Conservation (phyloP, 257 asterid genomes). For the Plantago ovata region DNA sequence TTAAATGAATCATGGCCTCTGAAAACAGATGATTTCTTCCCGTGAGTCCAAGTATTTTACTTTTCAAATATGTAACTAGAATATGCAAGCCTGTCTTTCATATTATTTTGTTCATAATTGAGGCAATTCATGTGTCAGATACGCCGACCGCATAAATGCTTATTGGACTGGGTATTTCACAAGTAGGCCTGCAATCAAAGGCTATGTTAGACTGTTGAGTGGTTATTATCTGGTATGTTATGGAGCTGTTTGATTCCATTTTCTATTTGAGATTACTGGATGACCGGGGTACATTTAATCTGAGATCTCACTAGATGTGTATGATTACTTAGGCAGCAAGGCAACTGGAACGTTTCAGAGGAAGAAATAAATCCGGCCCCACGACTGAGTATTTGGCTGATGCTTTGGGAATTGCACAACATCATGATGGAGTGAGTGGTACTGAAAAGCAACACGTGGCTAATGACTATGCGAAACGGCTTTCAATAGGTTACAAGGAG, state of each 20-base stretch:
- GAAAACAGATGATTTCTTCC: constrained; percentile 81
- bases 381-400: constrained; percentile 72
- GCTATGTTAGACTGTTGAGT: constrained; percentile 81
- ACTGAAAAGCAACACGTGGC: constrained; percentile 96
- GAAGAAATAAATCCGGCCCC: constrained; percentile 64
- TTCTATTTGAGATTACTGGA: constrained; percentile 16
- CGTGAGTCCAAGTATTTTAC: constrained; percentile 50
- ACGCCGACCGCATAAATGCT: constrained; percentile 84
- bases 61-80: not conserved
- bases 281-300: constrained; percentile 14
- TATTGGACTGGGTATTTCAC: constrained; percentile 99
- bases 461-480: constrained; percentile 89
- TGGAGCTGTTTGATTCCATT: constrained; percentile 17
- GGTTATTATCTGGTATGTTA: constrained; percentile 78
- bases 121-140: constrained; percentile 43
- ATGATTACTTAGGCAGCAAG: constrained; percentile 77
- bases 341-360: constrained; percentile 72
- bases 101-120: constrained; percentile 11
- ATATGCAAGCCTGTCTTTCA: not conserved
- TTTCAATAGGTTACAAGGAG: constrained; percentile 85
- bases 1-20: constrained; percentile 88
- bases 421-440: constrained; percentile 96
- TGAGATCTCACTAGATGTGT: constrained; percentile 21
- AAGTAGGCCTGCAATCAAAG: constrained; percentile 82
- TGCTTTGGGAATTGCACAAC: constrained; percentile 89